phyloP scores from a whole-genome alignment of 768 basidiomycete genomes.

The Fomitopsis serialis region DNA sequence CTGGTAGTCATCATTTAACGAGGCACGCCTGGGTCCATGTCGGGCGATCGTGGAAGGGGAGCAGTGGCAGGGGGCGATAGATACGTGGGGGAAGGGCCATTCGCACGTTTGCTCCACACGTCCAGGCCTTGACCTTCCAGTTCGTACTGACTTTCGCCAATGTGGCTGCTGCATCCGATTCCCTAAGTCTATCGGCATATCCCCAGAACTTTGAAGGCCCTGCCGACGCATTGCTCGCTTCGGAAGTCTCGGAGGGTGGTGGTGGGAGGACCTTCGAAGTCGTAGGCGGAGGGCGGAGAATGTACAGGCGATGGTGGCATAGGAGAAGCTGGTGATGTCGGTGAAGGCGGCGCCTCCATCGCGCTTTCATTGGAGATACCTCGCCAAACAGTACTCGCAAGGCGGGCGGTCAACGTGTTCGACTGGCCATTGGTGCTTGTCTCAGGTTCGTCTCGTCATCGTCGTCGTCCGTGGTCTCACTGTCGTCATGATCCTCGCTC shows the following conservation, averaged over 20 bases:
- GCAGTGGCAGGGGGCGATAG: conserved; percentile 15
- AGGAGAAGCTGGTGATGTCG: conserved; percentile 24
- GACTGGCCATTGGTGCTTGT: not conserved
- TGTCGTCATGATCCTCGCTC: conserved; percentile 25
- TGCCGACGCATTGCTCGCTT: conserved; percentile 6
- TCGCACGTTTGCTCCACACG: conserved; percentile 23
- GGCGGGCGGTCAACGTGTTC: conserved; percentile 40
- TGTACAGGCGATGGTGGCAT: conserved; percentile 24
- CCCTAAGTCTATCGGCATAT: conserved; percentile 70
- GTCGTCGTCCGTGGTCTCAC: conserved; percentile 1
- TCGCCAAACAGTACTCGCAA: conserved; percentile 66
- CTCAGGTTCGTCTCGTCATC: conserved; percentile 15
- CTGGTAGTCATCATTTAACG: not conserved
- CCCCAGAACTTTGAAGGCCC: conserved; percentile 46
- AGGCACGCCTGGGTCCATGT: not conserved
- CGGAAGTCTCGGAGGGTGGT: conserved; percentile 9
- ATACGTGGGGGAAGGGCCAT: conserved; percentile 7
- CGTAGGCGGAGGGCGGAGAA: conserved; percentile 7
- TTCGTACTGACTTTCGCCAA: conserved; percentile 73
- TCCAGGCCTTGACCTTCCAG: conserved; percentile 63
- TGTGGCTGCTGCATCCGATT: conserved; percentile 66
- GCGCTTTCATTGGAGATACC: conserved; percentile 73
- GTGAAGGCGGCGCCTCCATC: conserved; percentile 55
- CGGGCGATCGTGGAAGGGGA: not conserved
- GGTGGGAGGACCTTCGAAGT: conserved; percentile 12